A percentile compares a stretch with the other conserved stretches of the same genome.
These are phyloP conservation scores for Verticillium klebahnii DNA, from an alignment of 2,329 filamentous ascomycete genomes.

Conservation along the genomic window DNA sequence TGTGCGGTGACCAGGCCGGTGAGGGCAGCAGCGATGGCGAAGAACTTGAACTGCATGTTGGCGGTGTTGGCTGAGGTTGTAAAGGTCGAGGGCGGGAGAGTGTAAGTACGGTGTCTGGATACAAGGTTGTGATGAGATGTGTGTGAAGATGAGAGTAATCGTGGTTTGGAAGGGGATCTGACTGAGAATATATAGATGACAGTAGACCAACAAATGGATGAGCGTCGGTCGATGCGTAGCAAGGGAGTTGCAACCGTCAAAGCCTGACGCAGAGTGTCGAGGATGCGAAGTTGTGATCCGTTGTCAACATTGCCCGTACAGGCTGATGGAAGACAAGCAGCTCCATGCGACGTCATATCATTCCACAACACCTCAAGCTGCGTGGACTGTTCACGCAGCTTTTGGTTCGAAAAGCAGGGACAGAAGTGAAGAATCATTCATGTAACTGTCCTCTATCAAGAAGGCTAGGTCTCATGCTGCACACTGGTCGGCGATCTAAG, in stretches of 20 bases:
- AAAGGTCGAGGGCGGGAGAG: background rate
- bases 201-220: background rate
- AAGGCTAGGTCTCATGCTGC: background rate
- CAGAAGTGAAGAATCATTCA: too few species aligned
- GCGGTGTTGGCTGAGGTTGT: background rate
- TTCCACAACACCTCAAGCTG: background rate
- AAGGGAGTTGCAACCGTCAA: too few species aligned
- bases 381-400: too few species aligned
- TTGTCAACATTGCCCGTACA: background rate
- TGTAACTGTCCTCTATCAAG: too few species aligned
- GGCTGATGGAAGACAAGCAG: background rate
- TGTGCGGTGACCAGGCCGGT: background rate
- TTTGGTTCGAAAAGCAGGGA: too few species aligned
- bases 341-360: background rate
- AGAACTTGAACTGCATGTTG: constrained; percentile 1
- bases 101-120: background rate
- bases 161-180: background rate
- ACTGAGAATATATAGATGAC: background rate
- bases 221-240: too few species aligned
- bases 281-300: background rate
- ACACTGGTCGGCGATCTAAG: background rate
- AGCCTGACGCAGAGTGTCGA: background rate
- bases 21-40: background rate
- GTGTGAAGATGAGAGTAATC: too few species aligned
- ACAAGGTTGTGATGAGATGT: too few species aligned